Evolutionary conservation across 1,284 basidiomycete genomes (phyloP).

Genomic region (Microbotryomycetes sp.): DNA sequence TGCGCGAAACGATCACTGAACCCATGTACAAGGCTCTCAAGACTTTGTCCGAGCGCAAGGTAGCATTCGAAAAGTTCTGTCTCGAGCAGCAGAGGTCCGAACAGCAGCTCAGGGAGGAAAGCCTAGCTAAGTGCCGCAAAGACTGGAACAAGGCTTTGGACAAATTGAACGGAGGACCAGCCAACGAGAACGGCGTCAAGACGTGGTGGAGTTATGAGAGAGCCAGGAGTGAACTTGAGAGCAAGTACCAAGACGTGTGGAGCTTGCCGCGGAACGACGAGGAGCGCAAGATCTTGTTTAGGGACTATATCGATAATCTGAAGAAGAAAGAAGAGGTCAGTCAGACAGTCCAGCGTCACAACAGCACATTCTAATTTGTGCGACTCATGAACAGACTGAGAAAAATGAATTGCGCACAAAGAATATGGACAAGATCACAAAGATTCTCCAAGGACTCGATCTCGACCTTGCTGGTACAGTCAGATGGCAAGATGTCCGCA

Average conservation of each 20-base stretch:
- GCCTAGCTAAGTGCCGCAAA: conserved; percentile 26
- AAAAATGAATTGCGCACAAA: conserved; percentile 56
- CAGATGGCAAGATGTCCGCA: conserved; percentile 74
- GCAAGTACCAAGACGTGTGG: conserved; percentile 32
- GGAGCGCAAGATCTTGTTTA: conserved; percentile 75
- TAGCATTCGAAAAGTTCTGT: conserved; percentile 52
- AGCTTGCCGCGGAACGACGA: conserved; percentile 55
- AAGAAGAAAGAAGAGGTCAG: conserved; percentile 75
- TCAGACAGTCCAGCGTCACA: conserved; percentile 16
- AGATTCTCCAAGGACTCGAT: conserved; percentile 39
- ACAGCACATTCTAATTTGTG: background rate
- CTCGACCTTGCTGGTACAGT: conserved; percentile 81
- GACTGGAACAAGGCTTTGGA: conserved; percentile 28
- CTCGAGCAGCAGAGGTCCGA: conserved; percentile 34
- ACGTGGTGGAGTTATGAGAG: conserved; percentile 39
- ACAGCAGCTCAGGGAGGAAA: conserved; percentile 27
- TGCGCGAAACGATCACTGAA: conserved; percentile 96
- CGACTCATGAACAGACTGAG: conserved; percentile 9
- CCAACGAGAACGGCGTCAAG: conserved; percentile 35
- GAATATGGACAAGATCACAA: conserved; percentile 61
- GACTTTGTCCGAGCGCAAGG: conserved; percentile 88
- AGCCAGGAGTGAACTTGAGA: conserved; percentile 24
- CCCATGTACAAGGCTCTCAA: conserved; percentile 92
- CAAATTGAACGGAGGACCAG: conserved; percentile 19
- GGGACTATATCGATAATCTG: conserved; percentile 77